These are phyloP conservation scores for Tuber microsphaerosporum DNA, from an alignment of 495 filamentous ascomycete species.

Conservation along the genomic window DNA sequence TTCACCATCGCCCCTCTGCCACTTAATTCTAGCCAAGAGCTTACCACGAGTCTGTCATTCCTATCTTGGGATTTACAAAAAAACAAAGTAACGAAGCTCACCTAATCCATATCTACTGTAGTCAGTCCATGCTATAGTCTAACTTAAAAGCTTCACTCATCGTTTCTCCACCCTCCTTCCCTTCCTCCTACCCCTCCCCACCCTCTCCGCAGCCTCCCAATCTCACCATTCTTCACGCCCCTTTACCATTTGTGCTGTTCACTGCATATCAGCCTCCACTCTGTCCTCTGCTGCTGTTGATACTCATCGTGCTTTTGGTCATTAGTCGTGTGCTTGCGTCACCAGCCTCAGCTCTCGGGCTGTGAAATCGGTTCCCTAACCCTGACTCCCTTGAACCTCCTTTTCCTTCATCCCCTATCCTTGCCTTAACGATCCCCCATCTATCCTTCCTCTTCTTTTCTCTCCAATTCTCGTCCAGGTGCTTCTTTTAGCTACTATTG, in stretches of 20 bases:
- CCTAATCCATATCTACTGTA: neutral
- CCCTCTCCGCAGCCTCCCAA: neutral
- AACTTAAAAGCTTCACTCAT: neutral
- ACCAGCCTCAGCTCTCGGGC: neutral
- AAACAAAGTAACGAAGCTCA: neutral
- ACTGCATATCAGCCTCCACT: neutral
- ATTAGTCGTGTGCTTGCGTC: neutral
- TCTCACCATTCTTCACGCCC: neutral
- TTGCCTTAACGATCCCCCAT: slow-evolving; percentile 3
- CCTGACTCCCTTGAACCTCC: neutral
- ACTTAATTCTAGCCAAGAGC: neutral
- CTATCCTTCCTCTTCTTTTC: neutral
- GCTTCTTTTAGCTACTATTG: neutral
- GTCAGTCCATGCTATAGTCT: neutral
- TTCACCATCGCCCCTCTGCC: neutral
- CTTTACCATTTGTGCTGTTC: neutral
- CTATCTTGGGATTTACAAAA: neutral
- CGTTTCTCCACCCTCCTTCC: neutral
- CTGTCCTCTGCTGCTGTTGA: neutral
- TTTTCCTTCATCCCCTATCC: neutral
- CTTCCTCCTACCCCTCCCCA: neutral
- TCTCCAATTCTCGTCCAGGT: slow-evolving; percentile 6
- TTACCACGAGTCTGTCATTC: neutral
- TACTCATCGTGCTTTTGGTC: neutral
- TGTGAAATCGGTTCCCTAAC: slow-evolving; percentile 7